These are phyloP conservation scores for Lithocarpus polystachyus DNA, from an alignment of 306 rosid species.

Conservation along the genomic window DNA sequence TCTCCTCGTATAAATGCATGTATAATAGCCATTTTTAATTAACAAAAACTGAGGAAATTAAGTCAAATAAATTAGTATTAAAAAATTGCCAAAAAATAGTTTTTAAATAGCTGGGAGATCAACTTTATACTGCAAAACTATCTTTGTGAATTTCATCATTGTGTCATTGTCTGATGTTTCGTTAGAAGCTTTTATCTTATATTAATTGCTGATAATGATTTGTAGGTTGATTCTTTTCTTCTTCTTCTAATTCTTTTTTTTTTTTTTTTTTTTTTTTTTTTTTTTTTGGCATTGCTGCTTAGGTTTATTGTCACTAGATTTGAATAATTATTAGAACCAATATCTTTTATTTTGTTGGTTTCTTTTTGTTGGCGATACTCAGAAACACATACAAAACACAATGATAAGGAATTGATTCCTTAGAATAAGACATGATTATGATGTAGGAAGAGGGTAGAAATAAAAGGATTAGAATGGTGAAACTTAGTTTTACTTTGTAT, in stretches of 20 bases:
- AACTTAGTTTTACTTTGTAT: background rate
- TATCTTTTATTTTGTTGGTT: background rate
- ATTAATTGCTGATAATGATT: background rate
- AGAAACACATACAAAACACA: background rate
- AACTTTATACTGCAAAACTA: too few relatives aligned
- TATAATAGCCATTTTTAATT: background rate
- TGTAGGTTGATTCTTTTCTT: background rate
- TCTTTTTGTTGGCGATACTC: background rate
- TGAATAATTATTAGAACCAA: background rate
- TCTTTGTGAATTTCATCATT: too few relatives aligned
- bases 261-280: background rate
- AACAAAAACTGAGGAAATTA: background rate
- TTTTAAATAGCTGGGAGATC: too few relatives aligned
- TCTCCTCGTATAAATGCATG: background rate
- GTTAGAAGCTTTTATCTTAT: background rate
- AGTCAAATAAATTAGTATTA: background rate
- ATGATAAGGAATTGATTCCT: background rate
- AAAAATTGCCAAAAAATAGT: background rate
- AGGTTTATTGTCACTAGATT: background rate
- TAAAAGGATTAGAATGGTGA: background rate
- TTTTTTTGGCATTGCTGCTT: background rate
- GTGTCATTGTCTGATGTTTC: background rate
- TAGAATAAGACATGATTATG: background rate
- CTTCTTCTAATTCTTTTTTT: background rate
- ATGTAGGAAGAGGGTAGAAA: background rate